Evolutionary conservation across 805 yeast species (phyloP), one percentile per base, ranked within the genome.

Genomic region (Candida germanica): DNA sequence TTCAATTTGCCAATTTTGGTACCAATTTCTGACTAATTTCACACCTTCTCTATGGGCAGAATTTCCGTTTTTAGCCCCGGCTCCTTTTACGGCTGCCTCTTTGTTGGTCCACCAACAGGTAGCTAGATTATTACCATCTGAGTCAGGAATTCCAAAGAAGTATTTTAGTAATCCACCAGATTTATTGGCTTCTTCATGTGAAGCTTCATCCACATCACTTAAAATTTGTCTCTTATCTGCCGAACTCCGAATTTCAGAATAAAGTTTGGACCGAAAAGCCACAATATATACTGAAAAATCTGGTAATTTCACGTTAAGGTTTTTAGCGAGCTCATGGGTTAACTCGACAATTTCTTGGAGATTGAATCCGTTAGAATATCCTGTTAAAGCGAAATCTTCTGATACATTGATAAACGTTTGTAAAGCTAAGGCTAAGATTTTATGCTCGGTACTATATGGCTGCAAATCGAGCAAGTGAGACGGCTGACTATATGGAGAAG

Each of bases 81-180:
- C 69, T 2, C 69, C 69, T 3, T 21, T 20, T 32, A 43, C 46
- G 2, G 70, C 69, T 26, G 59, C 57, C 8, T 40, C 39, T 17
- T 41, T 47, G 31, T 41, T 39, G 15, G 48, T 43, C 70, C 70
- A 64, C 56, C 64, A 53, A 38, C 70, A 64, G 3, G 70, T 64
- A 2, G 70, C 70, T 28, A 64, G 45, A 39, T 64, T 64, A 35
- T 54, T 49, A 1, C 62, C 69, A 6, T 40, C 35, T 10, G 29
- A 44, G 38, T 64, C 57, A 1, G 70, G 69, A 5, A 51, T 44
- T 0, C 70, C 70, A 40, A 50, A 64, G 66, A 68, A 64, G 45
- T 64, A 64, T 39, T 64, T 64, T 35, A 64, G 44, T 6, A 64
- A 49, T 0, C 69, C 69, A 1, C 69, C 69, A 5, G 61, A 50